Conservation (phyloP, 176 grass and related monocot genomes). For the Cenchrus purpureus region DNA sequence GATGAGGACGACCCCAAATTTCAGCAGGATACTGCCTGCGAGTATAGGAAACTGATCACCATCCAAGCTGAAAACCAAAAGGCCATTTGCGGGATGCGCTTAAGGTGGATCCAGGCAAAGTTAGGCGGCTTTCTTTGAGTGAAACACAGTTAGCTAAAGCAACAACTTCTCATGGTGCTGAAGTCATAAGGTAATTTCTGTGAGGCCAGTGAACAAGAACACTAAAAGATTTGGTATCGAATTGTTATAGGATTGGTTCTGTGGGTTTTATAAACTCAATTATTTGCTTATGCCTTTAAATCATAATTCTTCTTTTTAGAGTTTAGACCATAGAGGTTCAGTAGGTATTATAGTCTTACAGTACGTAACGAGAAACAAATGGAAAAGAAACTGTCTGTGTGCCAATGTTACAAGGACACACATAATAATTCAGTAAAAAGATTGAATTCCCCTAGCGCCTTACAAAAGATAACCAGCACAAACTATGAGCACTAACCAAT, state of each 20-base stretch:
- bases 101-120: slow-evolving; percentile 61
- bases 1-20: slow-evolving; percentile 67
- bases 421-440: background rate
- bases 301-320: no score
- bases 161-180: slow-evolving; percentile 60
- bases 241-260: background rate
- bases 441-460: background rate
- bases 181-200: slow-evolving; percentile 77
- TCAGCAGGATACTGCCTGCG: slow-evolving; percentile 50
- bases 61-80: slow-evolving; percentile 96
- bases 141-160: slow-evolving; percentile 80
- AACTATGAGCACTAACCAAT: background rate
- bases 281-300: background rate
- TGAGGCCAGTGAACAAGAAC: background rate
- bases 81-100: slow-evolving; percentile 72
- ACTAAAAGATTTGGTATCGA: background rate
- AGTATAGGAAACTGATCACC: slow-evolving; percentile 81
- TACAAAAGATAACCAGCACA: background rate
- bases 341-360: no score
- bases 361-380: no score
- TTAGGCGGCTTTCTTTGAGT: slow-evolving; percentile 78
- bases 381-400: background rate
- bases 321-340: no score
- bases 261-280: slow-evolving; percentile 13
- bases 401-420: background rate